phyloP scores from a whole-genome alignment of 768 basidiomycete genomes.

The Dentipellis sp. region DNA sequence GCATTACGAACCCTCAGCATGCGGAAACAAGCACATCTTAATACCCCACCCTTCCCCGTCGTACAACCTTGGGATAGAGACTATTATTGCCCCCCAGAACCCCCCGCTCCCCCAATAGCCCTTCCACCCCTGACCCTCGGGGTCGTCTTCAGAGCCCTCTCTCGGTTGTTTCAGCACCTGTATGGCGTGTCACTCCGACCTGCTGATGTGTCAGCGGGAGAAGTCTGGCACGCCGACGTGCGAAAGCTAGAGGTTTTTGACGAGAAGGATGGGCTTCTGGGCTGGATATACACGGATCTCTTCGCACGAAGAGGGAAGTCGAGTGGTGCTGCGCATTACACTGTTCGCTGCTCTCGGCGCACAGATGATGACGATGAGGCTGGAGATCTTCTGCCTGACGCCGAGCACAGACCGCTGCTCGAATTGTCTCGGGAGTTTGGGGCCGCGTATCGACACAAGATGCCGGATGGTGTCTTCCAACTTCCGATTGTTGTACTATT shows the following conservation, averaged over 20 bases:
- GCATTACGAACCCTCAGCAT: slow-evolving; percentile 60
- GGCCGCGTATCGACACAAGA: slow-evolving; percentile 44
- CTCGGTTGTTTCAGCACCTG: slow-evolving; percentile 74
- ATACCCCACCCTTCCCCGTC: slow-evolving; percentile 43
- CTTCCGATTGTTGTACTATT: slow-evolving; percentile 87
- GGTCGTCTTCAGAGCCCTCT: slow-evolving; percentile 88
- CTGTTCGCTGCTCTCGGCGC: slow-evolving; percentile 87
- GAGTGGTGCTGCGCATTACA: slow-evolving; percentile 93
- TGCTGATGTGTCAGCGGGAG: slow-evolving; percentile 56
- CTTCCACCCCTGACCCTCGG: slow-evolving; percentile 77
- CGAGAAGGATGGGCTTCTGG: slow-evolving; percentile 77
- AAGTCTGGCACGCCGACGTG: slow-evolving; percentile 85
- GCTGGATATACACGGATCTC: slow-evolving; percentile 92
- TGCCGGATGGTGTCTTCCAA: slow-evolving; percentile 69
- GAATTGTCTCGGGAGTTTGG: slow-evolving; percentile 55
- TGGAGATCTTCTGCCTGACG: slow-evolving; percentile 43
- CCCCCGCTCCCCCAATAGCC: slow-evolving; percentile 64
- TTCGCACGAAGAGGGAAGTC: slow-evolving; percentile 81
- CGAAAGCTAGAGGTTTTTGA: slow-evolving; percentile 91
- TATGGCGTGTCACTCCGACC: slow-evolving; percentile 84
- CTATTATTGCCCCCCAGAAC: slow-evolving; percentile 79
- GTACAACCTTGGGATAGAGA: slow-evolving; percentile 98
- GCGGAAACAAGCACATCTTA: slow-evolving; percentile 70
- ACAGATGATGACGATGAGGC: slow-evolving; percentile 83
- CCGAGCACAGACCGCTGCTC: slow-evolving; percentile 24